Conservation (phyloP, 2,329 filamentous ascomycete genomes). For the Pyricularia sp. region DNA sequence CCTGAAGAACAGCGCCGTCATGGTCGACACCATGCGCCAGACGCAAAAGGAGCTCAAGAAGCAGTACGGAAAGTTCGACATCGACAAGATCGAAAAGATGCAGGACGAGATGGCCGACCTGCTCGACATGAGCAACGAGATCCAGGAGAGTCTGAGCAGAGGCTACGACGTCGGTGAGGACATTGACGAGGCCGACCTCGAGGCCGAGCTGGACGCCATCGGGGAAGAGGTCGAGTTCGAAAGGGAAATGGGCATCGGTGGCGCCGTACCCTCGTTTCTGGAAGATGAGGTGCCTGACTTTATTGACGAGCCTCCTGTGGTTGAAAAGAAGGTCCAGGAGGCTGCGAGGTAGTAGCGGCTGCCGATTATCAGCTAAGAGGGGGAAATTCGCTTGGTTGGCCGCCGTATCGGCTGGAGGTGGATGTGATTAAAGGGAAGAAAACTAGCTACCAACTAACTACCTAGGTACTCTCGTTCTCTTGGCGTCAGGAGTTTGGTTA, state of each 20-base stretch:
- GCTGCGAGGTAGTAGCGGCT: slow-evolving; percentile 43
- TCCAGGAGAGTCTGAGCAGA: slow-evolving; percentile 85
- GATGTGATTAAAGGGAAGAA: background rate
- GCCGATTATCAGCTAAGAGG: background rate
- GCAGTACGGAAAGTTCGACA: slow-evolving; percentile 95
- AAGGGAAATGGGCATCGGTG: slow-evolving; percentile 45
- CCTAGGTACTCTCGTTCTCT: background rate
- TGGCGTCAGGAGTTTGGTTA: background rate
- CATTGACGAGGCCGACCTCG: slow-evolving; percentile 90
- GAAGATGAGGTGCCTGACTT: slow-evolving; percentile 86
- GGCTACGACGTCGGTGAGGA: slow-evolving; percentile 95
- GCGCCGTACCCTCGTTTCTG: slow-evolving; percentile 73
- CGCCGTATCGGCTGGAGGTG: background rate
- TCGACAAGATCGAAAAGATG: slow-evolving; percentile 94
- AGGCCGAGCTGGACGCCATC: slow-evolving; percentile 90
- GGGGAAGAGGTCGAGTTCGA: slow-evolving; percentile 92
- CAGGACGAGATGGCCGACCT: slow-evolving; percentile 99
- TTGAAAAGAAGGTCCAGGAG: slow-evolving; percentile 70
- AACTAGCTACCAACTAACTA: too few species aligned
- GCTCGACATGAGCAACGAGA: slow-evolving; percentile 96
- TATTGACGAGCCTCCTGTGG: slow-evolving; percentile 75
- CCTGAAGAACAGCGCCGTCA: slow-evolving; percentile 96
- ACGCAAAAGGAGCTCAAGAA: slow-evolving; percentile 87
- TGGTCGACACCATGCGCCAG: slow-evolving; percentile 93
- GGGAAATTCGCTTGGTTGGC: background rate